Base-by-base conservation (phyloP, 257 asterid species). In the Knoxia roxburghii region DNA sequence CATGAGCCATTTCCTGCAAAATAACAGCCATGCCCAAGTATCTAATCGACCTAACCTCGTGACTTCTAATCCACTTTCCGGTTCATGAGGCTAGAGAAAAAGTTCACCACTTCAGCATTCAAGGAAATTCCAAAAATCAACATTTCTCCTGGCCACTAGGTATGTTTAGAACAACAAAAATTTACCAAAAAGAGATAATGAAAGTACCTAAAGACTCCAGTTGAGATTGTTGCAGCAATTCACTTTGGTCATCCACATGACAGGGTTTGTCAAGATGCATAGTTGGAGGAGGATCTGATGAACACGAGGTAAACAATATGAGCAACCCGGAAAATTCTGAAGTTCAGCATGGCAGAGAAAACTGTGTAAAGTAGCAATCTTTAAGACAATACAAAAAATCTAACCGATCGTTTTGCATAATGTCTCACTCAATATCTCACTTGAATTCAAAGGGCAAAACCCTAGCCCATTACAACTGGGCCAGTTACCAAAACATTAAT, bases 171-270 rank as follows among this genome's bases (percentile, higher is more conserved):
- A 46, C 37, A 23, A 49, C 21, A 39, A 7, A 6, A 20, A 18
- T n/a, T 18, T 23, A 15, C 15, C 30, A 26, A 0, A 56, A 40
- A 59, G 8, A 30, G 41, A 18, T 13, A 48, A 33, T 15, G 30
- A 2, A 21, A 15, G 15, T 79, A 91, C 96, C 97, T 69, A 89
- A 52, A 70, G 88, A 76, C 72, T 80, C 86, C 30, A 91, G 83
- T 57, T 86, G 95, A 7, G 30, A 27, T 54, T 83, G 87, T 77
- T 80, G 86, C 76, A 91, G 78, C 74, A 82, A 81, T 80, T 85
- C 85, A 4, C 82, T 76, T 55, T 78, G 80, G 37, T 87, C 83
- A 21, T 83, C 82, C 51, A 89, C 79, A 64, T 68, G 80, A 75
- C 70, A 73, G 26, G 90, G 87, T 72, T 72, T 79, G 46, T 73